Conservation (phyloP, 2,329 filamentous ascomycete genomes). For the Zopfia rhizophila region DNA sequence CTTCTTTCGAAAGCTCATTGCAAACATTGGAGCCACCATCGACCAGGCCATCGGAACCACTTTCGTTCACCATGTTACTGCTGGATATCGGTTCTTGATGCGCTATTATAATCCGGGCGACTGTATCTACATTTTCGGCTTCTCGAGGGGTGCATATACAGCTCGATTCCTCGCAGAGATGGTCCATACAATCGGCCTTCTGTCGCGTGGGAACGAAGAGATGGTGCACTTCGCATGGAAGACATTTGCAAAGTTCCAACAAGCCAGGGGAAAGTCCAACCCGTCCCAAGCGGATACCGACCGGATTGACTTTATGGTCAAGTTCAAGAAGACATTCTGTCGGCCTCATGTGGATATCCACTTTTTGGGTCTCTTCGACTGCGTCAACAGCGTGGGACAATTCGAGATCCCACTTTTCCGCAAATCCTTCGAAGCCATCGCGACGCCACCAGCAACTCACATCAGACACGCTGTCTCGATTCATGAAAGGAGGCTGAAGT, state of each 20-base stretch:
- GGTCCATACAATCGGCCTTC: constrained; percentile 34
- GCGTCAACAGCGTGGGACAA: constrained; percentile 56
- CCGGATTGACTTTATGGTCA: constrained; percentile 52
- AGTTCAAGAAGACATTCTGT: constrained; percentile 60
- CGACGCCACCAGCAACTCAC: constrained; percentile 34
- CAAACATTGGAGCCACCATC: constrained; percentile 9
- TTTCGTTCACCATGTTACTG: constrained; percentile 31
- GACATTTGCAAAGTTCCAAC: constrained; percentile 24
- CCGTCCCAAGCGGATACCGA: constrained; percentile 48
- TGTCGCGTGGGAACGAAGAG: constrained; percentile 33
- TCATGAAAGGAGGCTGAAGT: constrained; percentile 57
- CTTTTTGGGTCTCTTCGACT: constrained; percentile 58
- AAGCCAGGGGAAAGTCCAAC: constrained; percentile 9
- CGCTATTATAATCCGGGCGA: constrained; percentile 41
- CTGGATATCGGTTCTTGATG: constrained; percentile 48
- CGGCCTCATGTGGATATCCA: constrained; percentile 51
- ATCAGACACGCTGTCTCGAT: constrained; percentile 59
- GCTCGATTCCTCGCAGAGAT: constrained; percentile 45
- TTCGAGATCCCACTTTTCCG: constrained; percentile 52
- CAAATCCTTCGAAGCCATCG: constrained; percentile 46
- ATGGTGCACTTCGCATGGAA: constrained; percentile 32
- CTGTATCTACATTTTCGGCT: constrained; percentile 48
- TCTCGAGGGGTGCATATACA: constrained; percentile 47
- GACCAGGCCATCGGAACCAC: constrained; percentile 22
- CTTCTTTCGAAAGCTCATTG: background rate